Evolutionary conservation across 306 rosid genomes (phyloP).

Genomic region (Abrus precatorius): DNA sequence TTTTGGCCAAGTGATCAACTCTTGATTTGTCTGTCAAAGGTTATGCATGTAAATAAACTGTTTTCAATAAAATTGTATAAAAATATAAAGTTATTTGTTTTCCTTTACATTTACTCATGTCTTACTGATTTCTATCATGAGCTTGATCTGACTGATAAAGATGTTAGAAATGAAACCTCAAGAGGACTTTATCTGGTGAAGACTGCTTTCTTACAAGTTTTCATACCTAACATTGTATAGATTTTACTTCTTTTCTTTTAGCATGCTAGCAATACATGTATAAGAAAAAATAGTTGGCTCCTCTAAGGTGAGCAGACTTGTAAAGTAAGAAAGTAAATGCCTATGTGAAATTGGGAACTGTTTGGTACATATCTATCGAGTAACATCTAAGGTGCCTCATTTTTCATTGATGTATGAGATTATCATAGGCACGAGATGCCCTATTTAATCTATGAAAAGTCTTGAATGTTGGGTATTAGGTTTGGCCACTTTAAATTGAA

Average conservation of each 20-base stretch:
- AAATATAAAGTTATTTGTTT: background rate
- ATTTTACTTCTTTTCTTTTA: background rate
- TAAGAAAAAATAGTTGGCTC: background rate
- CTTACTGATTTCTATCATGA: background rate
- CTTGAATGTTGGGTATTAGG: background rate
- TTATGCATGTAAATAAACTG: constrained; percentile 23
- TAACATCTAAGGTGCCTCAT: too few relatives aligned
- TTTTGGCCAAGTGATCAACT: constrained; percentile 18
- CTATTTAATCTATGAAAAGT: too few relatives aligned
- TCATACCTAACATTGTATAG: background rate
- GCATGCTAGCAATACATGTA: background rate
- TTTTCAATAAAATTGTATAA: constrained; percentile 12
- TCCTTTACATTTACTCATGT: background rate
- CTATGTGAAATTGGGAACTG: too few relatives aligned
- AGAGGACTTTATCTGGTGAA: background rate
- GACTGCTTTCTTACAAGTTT: background rate
- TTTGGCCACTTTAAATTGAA: background rate
- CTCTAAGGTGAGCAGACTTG: too few relatives aligned
- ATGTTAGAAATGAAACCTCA: constrained; percentile 10
- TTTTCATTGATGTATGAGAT: too few relatives aligned
- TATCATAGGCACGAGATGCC: too few relatives aligned
- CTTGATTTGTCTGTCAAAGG: constrained; percentile 24
- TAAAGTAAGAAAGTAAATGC: too few relatives aligned
- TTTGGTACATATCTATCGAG: too few relatives aligned
- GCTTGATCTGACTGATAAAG: background rate